Conservation (phyloP, 768 basidiomycete species). For the Exidia glandulosa region DNA sequence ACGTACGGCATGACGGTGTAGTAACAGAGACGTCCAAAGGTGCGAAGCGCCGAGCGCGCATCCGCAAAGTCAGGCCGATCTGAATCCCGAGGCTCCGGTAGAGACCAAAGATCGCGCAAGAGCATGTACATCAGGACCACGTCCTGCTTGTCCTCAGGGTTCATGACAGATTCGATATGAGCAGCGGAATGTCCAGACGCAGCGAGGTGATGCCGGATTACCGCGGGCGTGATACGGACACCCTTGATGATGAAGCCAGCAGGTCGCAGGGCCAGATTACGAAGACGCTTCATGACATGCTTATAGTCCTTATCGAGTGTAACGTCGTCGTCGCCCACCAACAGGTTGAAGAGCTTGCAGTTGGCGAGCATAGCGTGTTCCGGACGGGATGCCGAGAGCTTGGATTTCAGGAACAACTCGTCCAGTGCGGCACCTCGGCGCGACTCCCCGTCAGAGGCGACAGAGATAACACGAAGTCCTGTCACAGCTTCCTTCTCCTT, state of each 20-base stretch:
- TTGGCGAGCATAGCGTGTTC: conserved; percentile 14
- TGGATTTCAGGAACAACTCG: too few relatives aligned
- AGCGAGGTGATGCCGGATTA: conserved; percentile 16
- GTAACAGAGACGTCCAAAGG: conserved; percentile 12
- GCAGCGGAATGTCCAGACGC: conserved; percentile 1
- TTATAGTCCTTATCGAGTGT: conserved; percentile 26
- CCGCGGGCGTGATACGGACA: conserved; percentile 13
- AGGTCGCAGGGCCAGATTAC: conserved; percentile 19
- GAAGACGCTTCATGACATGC: conserved; percentile 23
- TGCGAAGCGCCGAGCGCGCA: conserved; percentile 14
- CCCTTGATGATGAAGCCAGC: conserved; percentile 15
- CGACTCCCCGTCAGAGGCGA: too few relatives aligned
- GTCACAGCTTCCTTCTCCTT: not conserved
- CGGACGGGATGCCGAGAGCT: too few relatives aligned
- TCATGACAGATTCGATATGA: conserved; percentile 12
- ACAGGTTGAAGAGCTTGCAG: conserved; percentile 17
- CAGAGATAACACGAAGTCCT: not conserved
- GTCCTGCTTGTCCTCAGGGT: conserved; percentile 23
- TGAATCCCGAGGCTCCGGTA: conserved; percentile 7
- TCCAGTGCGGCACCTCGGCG: too few relatives aligned
- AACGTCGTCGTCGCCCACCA: conserved; percentile 23
- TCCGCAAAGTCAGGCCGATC: conserved; percentile 10
- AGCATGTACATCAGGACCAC: conserved; percentile 18
- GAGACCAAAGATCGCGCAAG: conserved; percentile 16
- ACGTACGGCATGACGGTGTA: conserved; percentile 22